Base-by-base conservation (phyloP, 768 basidiomycete species). In the Mycena floridula region DNA sequence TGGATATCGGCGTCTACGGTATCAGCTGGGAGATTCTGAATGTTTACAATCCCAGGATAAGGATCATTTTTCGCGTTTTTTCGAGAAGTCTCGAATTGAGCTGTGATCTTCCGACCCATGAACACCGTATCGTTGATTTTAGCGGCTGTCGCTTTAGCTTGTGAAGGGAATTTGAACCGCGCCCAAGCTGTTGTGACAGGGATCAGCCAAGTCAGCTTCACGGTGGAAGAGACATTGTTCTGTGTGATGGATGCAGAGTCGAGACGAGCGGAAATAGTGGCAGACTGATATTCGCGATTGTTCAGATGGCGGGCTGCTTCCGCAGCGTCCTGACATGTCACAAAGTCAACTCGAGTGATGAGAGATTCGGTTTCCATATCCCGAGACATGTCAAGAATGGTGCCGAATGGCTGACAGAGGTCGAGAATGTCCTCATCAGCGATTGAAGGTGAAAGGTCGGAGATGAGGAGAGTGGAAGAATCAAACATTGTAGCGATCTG, bases 161-260 rank as follows among this genome's bases (percentile, higher is more conserved):
- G 49, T 2, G 62, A 57, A 27, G 76, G 58, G 3, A 64, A 64
- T 4, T 57, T 21, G 52, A 77, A 82, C 47, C 68, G 67, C 18
- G 63, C 65, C 70, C 73, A 81, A 5, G 70, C 76, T 7, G 58
- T 58, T 22, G 57, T 51, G 41, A 57, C 60, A 0, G 77, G 69
- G 8, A 69, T 63, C 27, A 66, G 67, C 73, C 76, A 78, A 22
- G 57, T 61, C 4, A 80, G 42, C 46, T 66, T 70, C 44, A 75
- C 55, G 45, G 60, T 59, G 43, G 54, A 56, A 41, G 59, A 37
- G 7, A 35, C 23, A 26, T 30, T 45, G 27, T 44, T 26, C 8
- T 44, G 42, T 46, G 40, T 26, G 42, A 39, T 40, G 32, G 40
- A 18, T 43, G 48, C 9, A 45, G 49, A 6, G 47, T 39, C 49